phyloP scores from a whole-genome alignment of 1,284 basidiomycete genomes.

The Jaminaea rosea region DNA sequence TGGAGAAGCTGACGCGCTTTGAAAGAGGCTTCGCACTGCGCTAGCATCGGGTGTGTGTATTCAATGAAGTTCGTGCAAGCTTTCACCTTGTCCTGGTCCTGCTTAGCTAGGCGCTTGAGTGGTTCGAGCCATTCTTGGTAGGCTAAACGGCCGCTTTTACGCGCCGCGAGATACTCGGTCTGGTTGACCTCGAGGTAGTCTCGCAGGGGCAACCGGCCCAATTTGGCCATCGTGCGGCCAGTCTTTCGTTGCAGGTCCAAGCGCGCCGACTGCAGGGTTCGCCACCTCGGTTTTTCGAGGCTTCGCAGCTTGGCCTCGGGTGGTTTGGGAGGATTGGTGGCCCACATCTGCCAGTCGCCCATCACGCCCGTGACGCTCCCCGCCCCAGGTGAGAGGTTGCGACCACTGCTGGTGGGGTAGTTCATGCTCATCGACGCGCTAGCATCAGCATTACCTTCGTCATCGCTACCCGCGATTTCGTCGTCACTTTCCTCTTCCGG shows the following conservation, averaged over 20 bases:
- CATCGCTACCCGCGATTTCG: no score
- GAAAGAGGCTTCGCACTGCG: conserved; percentile 30
- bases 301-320: neutral
- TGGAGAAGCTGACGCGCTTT: conserved; percentile 27
- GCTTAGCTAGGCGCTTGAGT: conserved; percentile 29
- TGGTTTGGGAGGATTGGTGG: neutral
- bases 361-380: neutral
- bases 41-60: conserved; percentile 19
- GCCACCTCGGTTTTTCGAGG: neutral
- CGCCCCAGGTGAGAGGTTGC: no score
- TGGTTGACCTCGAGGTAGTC: conserved; percentile 28
- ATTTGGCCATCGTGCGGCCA: conserved; percentile 15
- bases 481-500: no score
- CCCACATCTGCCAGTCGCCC: neutral
- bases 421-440: no score
- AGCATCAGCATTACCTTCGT: no score
- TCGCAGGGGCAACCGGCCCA: conserved; percentile 26
- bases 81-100: conserved; percentile 23
- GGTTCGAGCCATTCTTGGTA: conserved; percentile 31
- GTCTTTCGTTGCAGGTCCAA: neutral
- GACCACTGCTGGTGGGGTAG: no score
- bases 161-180: conserved; percentile 24
- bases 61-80: conserved; percentile 23
- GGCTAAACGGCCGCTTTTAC: conserved; percentile 23
- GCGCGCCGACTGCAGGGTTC: neutral